A percentile compares a stretch with the other conserved stretches of the same genome.
Evolutionary conservation across 495 filamentous ascomycete species (phyloP).

Genomic region (Aspergillus ostianus): DNA sequence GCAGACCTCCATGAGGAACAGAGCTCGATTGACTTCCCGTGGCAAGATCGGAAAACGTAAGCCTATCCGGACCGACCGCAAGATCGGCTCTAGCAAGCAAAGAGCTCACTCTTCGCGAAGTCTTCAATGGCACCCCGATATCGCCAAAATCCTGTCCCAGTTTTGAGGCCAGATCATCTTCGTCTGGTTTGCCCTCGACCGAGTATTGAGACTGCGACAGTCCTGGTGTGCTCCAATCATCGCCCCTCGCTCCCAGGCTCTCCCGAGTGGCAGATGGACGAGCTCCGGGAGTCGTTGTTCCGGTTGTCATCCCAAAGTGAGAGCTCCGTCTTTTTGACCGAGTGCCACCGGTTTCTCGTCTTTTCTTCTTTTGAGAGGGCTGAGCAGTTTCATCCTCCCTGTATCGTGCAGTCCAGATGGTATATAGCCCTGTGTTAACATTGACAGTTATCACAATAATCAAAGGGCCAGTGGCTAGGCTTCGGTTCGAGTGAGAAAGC

Average conservation of each 20-base stretch:
- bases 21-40: conserved; percentile 49
- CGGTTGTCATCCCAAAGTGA: conserved; percentile 74
- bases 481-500: conserved; percentile 28
- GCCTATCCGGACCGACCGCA: conserved; percentile 70
- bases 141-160: conserved; percentile 76
- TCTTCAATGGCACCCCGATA: conserved; percentile 63
- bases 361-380: conserved; percentile 47
- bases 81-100: conserved; percentile 88
- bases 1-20: conserved; percentile 51
- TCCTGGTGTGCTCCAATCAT: conserved; percentile 35
- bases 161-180: conserved; percentile 65
- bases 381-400: conserved; percentile 54
- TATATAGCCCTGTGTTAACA: conserved; percentile 66
- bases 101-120: conserved; percentile 87
- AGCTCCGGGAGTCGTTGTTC: conserved; percentile 73
- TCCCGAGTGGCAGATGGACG: conserved; percentile 49
- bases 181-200: conserved; percentile 32
- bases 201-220: conserved; percentile 40
- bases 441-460: conserved; percentile 83
- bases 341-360: conserved; percentile 52
- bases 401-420: conserved; percentile 74
- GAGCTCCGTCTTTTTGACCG: conserved; percentile 78
- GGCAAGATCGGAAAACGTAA: conserved; percentile 68
- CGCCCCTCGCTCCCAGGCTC: conserved; percentile 52
- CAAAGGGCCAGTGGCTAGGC: conserved; percentile 41